These are phyloP conservation scores for Bolboschoenoplectus hybrid DNA, from an alignment of 202 grass and related monocot species.

Conservation along the genomic window DNA sequence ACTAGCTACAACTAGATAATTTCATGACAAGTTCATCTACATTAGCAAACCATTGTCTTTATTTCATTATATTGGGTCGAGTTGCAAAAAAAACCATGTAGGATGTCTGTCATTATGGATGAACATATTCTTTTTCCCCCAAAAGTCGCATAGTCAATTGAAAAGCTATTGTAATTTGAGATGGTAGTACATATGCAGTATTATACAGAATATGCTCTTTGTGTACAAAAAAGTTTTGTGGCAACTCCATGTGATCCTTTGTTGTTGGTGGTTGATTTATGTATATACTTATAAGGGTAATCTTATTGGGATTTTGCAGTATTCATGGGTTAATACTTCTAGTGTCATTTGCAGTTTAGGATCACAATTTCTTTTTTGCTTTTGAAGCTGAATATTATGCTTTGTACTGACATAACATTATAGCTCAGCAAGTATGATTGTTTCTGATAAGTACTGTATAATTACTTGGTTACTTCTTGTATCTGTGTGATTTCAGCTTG, in stretches of 20 bases:
- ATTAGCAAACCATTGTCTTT: not conserved
- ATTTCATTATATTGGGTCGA: not conserved
- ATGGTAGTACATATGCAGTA: not conserved
- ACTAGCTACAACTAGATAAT: slow-evolving; percentile 2
- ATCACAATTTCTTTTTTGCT: not conserved
- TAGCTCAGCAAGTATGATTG: not conserved
- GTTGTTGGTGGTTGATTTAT: not conserved
- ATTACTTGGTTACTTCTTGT: not conserved
- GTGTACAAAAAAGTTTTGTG: not conserved
- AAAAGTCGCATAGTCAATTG: not conserved
- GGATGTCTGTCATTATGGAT: not conserved
- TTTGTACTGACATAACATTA: not conserved
- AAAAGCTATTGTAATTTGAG: not conserved
- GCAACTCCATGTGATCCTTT: not conserved
- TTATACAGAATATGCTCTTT: not conserved
- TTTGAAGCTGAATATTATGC: not conserved
- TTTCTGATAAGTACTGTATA: not conserved
- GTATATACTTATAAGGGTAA: not conserved
- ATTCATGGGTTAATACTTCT: not conserved
- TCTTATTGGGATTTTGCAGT: not conserved
- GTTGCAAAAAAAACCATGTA: not conserved
- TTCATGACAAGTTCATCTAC: not conserved
- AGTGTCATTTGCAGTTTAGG: not conserved
- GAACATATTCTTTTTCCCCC: not conserved
- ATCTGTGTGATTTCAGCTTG: slow-evolving; percentile 55